Conservation (phyloP, 169 alveolate genomes). For the Plasmodium inui region DNA sequence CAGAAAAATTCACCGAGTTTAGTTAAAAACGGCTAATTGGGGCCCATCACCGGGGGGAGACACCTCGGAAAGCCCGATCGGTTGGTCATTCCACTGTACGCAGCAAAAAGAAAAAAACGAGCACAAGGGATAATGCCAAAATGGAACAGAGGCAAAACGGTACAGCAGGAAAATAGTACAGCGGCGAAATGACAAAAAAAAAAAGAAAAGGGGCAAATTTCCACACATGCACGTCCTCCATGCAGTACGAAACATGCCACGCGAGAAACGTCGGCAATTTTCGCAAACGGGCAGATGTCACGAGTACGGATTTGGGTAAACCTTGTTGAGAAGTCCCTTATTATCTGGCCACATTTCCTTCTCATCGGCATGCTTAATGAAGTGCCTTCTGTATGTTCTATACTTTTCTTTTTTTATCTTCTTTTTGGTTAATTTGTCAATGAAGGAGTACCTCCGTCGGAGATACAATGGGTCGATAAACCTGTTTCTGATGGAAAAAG, state of each 20-base stretch:
- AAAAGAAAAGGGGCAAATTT: background rate
- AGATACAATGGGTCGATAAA: conserved; percentile 84
- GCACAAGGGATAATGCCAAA: background rate
- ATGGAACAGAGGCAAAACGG: background rate
- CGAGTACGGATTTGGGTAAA: conserved; percentile 81
- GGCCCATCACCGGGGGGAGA: background rate
- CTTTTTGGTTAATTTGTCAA: conserved; percentile 83
- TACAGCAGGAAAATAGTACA: no score
- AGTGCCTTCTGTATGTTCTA: conserved; percentile 83
- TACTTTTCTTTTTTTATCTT: conserved; percentile 81
- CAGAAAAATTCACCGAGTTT: background rate
- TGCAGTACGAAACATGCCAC: background rate
- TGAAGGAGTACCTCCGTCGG: conserved; percentile 82
- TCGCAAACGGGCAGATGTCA: background rate
- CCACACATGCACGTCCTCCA: background rate
- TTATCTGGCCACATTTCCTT: conserved; percentile 86
- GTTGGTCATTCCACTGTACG: background rate
- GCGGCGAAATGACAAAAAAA: background rate
- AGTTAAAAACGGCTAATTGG: background rate
- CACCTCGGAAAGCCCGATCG: background rate
- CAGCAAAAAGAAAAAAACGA: background rate
- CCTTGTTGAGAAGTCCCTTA: conserved; percentile 83
- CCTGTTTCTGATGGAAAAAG: conserved; percentile 78
- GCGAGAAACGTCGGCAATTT: background rate
- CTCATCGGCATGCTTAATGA: conserved; percentile 84